Conservation (phyloP, 2,329 filamentous ascomycete species). For the Hypoxylon rubiginosum region DNA sequence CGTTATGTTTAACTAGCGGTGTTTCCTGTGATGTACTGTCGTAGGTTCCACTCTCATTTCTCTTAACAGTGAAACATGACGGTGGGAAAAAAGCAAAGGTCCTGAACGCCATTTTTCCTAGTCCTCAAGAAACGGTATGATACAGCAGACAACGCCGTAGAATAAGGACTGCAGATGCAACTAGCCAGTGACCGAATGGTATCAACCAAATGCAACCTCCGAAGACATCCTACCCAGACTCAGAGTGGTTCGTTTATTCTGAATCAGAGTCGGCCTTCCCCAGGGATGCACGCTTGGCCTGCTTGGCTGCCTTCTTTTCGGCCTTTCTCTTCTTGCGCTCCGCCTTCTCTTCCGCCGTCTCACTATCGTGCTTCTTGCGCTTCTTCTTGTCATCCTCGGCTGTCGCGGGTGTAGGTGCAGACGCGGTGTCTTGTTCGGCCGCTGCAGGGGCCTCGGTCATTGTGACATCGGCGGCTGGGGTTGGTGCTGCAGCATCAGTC, state of each 20-base stretch:
- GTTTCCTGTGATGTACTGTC: constrained; percentile 37
- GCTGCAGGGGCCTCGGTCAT: constrained; percentile 59
- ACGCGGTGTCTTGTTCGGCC: constrained; percentile 56
- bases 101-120: constrained; percentile 50
- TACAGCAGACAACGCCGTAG: constrained; percentile 49
- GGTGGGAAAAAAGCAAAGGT: constrained; percentile 31
- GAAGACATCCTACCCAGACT: constrained; percentile 27
- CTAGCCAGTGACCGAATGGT: constrained; percentile 39
- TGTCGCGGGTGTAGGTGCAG: constrained; percentile 57
- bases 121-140: constrained; percentile 45
- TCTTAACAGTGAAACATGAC: constrained; percentile 25
- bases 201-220: constrained; percentile 45
- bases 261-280: constrained; percentile 67
- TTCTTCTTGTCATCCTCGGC: constrained; percentile 79
- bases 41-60: constrained; percentile 23
- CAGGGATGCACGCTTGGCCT: constrained; percentile 67
- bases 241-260: constrained; percentile 55
- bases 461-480: constrained; percentile 60
- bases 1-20: constrained; percentile 26
- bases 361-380: constrained; percentile 84
- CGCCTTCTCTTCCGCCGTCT: constrained; percentile 77
- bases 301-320: constrained; percentile 71
- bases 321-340: constrained; percentile 72
- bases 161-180: constrained; percentile 41
- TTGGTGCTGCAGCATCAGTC: constrained; percentile 58